Percentiles rank a stretch among this genome's conserved stretches.
These are phyloP conservation scores for Lindgomyces ingoldianus DNA, from an alignment of 495 filamentous ascomycete species.

Conservation along the genomic window DNA sequence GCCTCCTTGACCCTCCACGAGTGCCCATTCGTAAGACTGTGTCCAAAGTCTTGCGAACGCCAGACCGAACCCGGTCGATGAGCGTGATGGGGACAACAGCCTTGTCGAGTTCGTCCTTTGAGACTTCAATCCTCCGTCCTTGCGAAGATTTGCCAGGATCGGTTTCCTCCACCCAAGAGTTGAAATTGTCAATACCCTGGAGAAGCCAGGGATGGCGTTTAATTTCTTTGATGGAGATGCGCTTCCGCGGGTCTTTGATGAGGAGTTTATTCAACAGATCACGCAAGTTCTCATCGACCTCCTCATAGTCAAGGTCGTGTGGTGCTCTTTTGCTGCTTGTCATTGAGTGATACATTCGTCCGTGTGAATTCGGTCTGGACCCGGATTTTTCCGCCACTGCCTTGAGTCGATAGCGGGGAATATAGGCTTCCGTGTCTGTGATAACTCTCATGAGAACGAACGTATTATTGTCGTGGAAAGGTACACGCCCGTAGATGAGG, in stretches of 20 bases:
- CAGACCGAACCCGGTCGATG: conserved; percentile 71
- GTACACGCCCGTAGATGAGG: conserved; percentile 87
- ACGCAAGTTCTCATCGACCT: conserved; percentile 75
- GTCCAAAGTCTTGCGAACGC: conserved; percentile 55
- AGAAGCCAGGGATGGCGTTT: conserved; percentile 96
- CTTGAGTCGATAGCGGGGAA: conserved; percentile 76
- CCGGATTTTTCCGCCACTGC: conserved; percentile 66
- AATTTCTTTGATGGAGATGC: conserved; percentile 87
- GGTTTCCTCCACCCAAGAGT: conserved; percentile 87
- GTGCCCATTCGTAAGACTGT: conserved; percentile 37
- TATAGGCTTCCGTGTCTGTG: conserved; percentile 83
- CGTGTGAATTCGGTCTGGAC: conserved; percentile 42
- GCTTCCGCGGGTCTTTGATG: conserved; percentile 81
- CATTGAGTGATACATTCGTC: conserved; percentile 36
- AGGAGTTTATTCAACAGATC: conserved; percentile 82
- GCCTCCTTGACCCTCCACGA: conserved; percentile 31
- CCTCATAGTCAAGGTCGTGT: conserved; percentile 78
- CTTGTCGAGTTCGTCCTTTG: conserved; percentile 80
- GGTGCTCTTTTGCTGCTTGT: conserved; percentile 59
- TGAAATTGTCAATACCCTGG: conserved; percentile 71
- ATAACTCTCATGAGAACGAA: conserved; percentile 89
- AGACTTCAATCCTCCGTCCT: conserved; percentile 89
- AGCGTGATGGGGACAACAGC: conserved; percentile 89
- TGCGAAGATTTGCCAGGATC: conserved; percentile 80
- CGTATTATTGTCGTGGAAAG: conserved; percentile 88